Evolutionary conservation across 1,284 basidiomycete genomes (phyloP).

Genomic region (Schizopora paradoxa): DNA sequence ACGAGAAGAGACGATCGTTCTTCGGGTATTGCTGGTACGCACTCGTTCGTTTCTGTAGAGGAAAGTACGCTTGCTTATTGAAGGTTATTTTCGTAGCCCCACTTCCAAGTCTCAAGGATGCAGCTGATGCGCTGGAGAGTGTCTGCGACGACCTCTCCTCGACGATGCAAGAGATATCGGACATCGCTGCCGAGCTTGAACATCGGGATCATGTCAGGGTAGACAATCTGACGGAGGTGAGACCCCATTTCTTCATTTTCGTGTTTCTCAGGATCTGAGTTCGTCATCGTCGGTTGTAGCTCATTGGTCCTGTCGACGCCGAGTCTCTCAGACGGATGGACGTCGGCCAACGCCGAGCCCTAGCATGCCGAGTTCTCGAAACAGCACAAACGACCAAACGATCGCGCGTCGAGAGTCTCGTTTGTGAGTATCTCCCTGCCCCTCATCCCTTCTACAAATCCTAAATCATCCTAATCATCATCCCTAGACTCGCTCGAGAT

Average conservation of each 20-base stretch:
- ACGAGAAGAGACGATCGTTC: conserved; percentile 42
- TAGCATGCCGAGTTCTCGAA: conserved; percentile 57
- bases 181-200: conserved; percentile 64
- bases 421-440: conserved; percentile 39
- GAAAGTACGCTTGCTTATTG: conserved; percentile 17
- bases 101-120: conserved; percentile 74
- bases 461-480: conserved; percentile 2
- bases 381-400: conserved; percentile 35
- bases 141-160: conserved; percentile 55
- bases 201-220: conserved; percentile 65
- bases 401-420: conserved; percentile 47
- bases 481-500: conserved; percentile 72
- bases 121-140: conserved; percentile 62
- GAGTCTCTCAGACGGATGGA: conserved; percentile 59
- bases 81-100: conserved; percentile 41
- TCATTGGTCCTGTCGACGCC: conserved; percentile 49
- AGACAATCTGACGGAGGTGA: conserved; percentile 68
- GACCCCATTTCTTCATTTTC: conserved; percentile 15
- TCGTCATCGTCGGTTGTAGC: conserved; percentile 31
- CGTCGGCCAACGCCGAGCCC: conserved; percentile 57
- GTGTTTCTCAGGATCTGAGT: neutral
- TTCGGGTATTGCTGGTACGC: conserved; percentile 35
- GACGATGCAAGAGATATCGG: conserved; percentile 61
- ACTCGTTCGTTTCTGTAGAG: conserved; percentile 15
- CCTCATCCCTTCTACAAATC: neutral